Evolutionary conservation across 345 rosid genomes (phyloP), one percentile per base, ranked within the genome.

Genomic region (Cardamine chenopodiifolia): DNA sequence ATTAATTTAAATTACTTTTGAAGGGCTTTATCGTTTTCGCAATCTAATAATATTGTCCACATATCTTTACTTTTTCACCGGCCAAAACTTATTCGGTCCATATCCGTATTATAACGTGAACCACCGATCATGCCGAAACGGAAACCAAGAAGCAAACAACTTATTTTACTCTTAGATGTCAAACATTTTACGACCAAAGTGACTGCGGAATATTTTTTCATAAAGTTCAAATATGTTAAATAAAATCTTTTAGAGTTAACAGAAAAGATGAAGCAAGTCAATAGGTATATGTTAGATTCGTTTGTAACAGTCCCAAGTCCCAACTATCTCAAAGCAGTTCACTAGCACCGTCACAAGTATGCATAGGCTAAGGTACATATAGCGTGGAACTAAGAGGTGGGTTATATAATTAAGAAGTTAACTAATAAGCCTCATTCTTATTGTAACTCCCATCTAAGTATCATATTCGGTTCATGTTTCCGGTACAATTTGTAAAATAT

Each of bases 71-170:
- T 19, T 74, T 74, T 49, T 26, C 79, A 67, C 78, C 79, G 79
- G 73, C 79, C 79, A 67, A 75, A 72, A 37, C 17, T 48, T 28
- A 39, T 58, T 74, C 47, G 65, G 63, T 32, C 68, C 79, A 74
- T 68, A 59, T 59, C 47, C 62, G 62, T 50, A 39, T 59, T 62
- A 37, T 40, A 9, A 45, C 37, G 71, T 56, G 71, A 42, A 64
- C 44, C 35, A 64, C n/a, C 47, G 47, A 22, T 73, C 71, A 65
- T 34, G 35, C 53, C 26, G 10, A 44, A 53, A 42, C 26, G 4
- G 57, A 29, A 42, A 29, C 42, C 66, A 44, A 31, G 3, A 54
- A 64, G 19, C 4, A 18, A 64, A 26, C 32, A 63, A 15, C 26
- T 63, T 54, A 7, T 29, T 25, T 22, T 5, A 19, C 62, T 20